Evolutionary conservation across 2,329 filamentous ascomycete genomes (phyloP), one percentile per base, ranked within the genome.

Genomic region (Colletotrichum eremochloae): DNA sequence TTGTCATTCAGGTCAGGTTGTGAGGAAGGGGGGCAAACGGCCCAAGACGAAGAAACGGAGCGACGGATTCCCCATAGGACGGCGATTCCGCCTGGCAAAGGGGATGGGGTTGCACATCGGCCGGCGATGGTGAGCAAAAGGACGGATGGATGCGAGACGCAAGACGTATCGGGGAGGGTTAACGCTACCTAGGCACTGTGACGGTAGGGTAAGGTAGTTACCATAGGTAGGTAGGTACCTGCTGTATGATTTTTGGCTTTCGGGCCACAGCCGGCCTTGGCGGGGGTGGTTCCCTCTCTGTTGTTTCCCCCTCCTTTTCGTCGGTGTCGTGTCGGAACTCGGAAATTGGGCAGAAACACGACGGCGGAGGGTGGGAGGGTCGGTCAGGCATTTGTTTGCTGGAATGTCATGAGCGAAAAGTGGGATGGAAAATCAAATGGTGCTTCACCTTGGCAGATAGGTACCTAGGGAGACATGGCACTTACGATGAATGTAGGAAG

Each of bases 141-240:
- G 66, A 69, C 66, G 66, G 70, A 69, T 38, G 70, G 70, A 70
- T 64, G 70, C 70, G 70, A 72, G 66, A 72, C 70, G 61, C 60
- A 42, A 70, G 60, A 36, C 48, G 70, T 72, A 33, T 72, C 70
- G 70, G 70, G 60, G 66, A 65, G 46, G 50, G 44, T 53, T 40
- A 15, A 63, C 50, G 48, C 24, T 24, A 15, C 46, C 5, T 36
- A 36, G 15, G 29, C 50, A 60, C 66, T 64, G 70, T 65, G 60
- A 42, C 40, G 24, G 36, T 55, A 65, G 24, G 24, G 24, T 24
- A 24, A 24, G 24, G 24, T 24, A 24, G n/a, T 24, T 24, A 24
- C 24, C 24, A 24, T 24, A 24, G 24, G 24, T 24, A 24, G 24
- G 24, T 24, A 24, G 24, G 24, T 24, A 24, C 24, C 24, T 24